These are phyloP conservation scores for Agrocybe praecox DNA, from an alignment of 768 basidiomycete genomes.

Conservation along the genomic window DNA sequence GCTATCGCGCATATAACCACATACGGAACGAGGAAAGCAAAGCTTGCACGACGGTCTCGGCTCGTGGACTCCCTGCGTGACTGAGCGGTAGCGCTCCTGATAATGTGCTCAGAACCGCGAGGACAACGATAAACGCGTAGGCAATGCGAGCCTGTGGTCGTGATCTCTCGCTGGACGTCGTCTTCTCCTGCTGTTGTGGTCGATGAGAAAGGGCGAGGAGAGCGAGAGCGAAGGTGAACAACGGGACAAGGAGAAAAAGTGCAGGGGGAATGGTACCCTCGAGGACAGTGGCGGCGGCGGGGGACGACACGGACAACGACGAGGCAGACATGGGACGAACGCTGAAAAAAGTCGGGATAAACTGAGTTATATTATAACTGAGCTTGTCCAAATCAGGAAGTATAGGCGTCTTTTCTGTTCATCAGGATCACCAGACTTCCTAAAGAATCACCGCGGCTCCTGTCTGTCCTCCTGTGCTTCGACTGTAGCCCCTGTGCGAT, in stretches of 20 bases:
- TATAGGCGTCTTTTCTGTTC: not conserved
- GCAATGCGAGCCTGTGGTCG: slow-evolving; percentile 8
- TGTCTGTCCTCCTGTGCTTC: not conserved
- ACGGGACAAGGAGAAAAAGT: slow-evolving; percentile 9
- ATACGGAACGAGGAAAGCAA: slow-evolving; percentile 23
- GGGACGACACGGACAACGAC: slow-evolving; percentile 4
- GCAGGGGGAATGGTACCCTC: slow-evolving; percentile 6
- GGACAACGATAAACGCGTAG: slow-evolving; percentile 15
- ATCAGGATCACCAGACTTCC: not conserved
- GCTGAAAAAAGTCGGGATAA: slow-evolving; percentile 2
- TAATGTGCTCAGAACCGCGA: slow-evolving; percentile 21
- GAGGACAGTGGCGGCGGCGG: slow-evolving; percentile 17
- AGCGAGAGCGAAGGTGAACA: slow-evolving; percentile 13
- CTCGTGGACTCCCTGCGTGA: slow-evolving; percentile 9
- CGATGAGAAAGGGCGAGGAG: slow-evolving; percentile 15
- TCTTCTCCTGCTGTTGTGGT: not conserved
- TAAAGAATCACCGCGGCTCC: not conserved
- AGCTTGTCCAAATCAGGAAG: not conserved
- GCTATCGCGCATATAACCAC: slow-evolving; percentile 12
- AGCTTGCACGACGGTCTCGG: slow-evolving; percentile 19
- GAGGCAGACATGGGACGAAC: slow-evolving; percentile 10
- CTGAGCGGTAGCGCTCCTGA: slow-evolving; percentile 17
- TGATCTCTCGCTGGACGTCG: not conserved
- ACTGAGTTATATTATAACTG: not conserved
- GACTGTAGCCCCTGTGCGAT: not conserved